Base-by-base conservation (phyloP, 805 yeast species). In the Ogataea methanolica region DNA sequence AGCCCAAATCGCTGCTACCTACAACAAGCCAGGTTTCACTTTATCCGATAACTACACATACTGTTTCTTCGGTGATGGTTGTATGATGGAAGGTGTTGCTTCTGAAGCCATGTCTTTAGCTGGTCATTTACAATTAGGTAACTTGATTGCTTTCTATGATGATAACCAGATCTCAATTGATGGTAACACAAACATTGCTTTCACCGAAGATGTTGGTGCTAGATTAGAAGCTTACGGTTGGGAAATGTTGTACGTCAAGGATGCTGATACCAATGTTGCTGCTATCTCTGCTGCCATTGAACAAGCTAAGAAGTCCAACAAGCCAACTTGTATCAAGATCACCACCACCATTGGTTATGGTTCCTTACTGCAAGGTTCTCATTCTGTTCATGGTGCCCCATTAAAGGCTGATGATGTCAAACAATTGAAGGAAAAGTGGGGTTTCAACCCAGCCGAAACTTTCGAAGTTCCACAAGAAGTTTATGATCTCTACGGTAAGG, bases 81-180 rank as follows among this genome's bases (percentile, higher is more conserved):
- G 99, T 77, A 78, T 92, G 77, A 85, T 85, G 90, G 99, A 92
- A 78, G 99, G 99, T 80, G 89, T 92, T 54, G 79, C 97, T 52
- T 81, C 94, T 50, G 99, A 92, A 78, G 94, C 97, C 48, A 79
- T 80, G 59, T 92, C 99, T 35, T 73, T 91, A 52, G 99, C 99
- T 55, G 99, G 99, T 64, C 99, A 92, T 74, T 78, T 92, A 71
- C 79, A 89, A 77, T 82, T 92, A 69, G 88, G 87, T 69, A 91
- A 91, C 77, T 81, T 92, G 75, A 89, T 92, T 71, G 90, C 92
- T 52, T 82, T 92, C 74, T 92, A 91, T 82, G 99, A 92, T 69
- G 96, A 90, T 76, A 92, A 92, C 84, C 84, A 83, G 68, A 91
- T 92, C 78, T 85, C 98, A 62, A 92, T 92, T 68, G 99, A 92